Evolutionary conservation across 2,329 filamentous ascomycete genomes (phyloP).

Genomic region (Rutstroemia sydowiana): DNA sequence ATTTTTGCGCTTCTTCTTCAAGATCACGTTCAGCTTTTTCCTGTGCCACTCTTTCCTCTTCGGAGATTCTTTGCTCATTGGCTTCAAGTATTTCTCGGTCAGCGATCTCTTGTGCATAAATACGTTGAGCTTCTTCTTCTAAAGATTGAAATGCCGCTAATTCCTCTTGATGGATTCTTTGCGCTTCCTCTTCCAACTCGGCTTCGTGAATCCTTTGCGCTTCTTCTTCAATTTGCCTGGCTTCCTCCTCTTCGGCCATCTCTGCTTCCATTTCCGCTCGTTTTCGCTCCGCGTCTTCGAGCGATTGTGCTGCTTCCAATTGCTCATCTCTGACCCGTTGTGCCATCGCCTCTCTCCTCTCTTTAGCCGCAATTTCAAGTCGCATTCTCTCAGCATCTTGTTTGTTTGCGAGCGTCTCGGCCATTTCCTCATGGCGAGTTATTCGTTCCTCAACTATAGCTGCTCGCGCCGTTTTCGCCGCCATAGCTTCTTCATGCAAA

Average conservation of each 20-base stretch:
- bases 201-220: neutral
- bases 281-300: no score
- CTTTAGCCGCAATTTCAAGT: no score
- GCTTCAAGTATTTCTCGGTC: constrained; percentile 25
- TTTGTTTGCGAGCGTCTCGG: neutral
- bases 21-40: neutral
- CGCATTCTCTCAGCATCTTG: no score
- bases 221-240: neutral
- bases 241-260: neutral
- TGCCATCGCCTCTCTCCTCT: no score
- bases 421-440: neutral
- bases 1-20: constrained; percentile 39
- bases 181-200: neutral
- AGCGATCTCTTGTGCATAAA: constrained; percentile 3
- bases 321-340: no score
- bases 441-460: neutral
- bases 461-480: constrained; percentile 5
- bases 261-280: no score
- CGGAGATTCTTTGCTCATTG: constrained; percentile 6
- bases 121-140: constrained; percentile 1
- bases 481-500: constrained; percentile 14
- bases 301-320: no score
- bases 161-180: neutral
- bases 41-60: constrained; percentile 38
- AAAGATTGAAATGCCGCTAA: neutral